Conservation (phyloP, 2,329 filamentous ascomycete species). For the Colletotrichum cordylinicola region DNA sequence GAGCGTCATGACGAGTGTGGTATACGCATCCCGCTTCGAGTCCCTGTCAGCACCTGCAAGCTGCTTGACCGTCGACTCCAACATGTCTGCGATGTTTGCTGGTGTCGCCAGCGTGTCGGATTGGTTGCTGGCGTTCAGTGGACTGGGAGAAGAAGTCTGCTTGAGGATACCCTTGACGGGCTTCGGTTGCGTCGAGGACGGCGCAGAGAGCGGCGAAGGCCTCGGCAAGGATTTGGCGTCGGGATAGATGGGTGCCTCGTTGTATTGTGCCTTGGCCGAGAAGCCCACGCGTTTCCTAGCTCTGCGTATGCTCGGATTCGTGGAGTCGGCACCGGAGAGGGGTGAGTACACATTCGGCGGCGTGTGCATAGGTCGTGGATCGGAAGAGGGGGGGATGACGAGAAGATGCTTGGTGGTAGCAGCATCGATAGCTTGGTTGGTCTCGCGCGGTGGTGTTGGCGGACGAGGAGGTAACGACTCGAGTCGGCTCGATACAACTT, state of each 20-base stretch:
- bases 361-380: slow-evolving; percentile 52
- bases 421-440: slow-evolving; percentile 42
- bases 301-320: slow-evolving; percentile 48
- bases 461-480: slow-evolving; percentile 63
- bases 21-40: slow-evolving; percentile 84
- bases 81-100: slow-evolving; percentile 75
- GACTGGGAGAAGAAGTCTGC: slow-evolving; percentile 57
- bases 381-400: slow-evolving; percentile 40
- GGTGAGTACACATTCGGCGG: slow-evolving; percentile 57
- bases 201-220: slow-evolving; percentile 45
- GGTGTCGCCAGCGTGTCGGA: slow-evolving; percentile 41
- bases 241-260: slow-evolving; percentile 54
- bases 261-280: slow-evolving; percentile 61
- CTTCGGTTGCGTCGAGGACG: slow-evolving; percentile 45
- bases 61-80: slow-evolving; percentile 84
- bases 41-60: slow-evolving; percentile 76
- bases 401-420: slow-evolving; percentile 38
- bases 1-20: slow-evolving; percentile 76
- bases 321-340: slow-evolving; percentile 43
- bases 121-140: slow-evolving; percentile 42
- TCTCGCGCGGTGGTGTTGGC: slow-evolving; percentile 71
- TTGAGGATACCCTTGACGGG: slow-evolving; percentile 81
- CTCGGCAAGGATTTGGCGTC: slow-evolving; percentile 41
- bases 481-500: slow-evolving; percentile 46
- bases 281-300: slow-evolving; percentile 63